These are phyloP conservation scores for Wallacemonas sp. DNA, from an alignment of 208 protist genomes.

Conservation along the genomic window DNA sequence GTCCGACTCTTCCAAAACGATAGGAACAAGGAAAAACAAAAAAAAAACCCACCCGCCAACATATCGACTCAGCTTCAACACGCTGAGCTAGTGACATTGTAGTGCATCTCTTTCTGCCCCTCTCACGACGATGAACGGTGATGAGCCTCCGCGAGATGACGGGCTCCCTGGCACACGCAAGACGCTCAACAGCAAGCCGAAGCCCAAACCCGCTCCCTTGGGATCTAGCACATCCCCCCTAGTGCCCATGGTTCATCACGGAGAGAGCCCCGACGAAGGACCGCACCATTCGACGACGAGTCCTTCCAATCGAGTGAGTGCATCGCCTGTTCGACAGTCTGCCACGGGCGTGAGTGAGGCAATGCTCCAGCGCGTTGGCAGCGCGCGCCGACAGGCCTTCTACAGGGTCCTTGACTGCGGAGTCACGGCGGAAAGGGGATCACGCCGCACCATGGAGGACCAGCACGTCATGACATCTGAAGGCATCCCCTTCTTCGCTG, in stretches of 20 bases:
- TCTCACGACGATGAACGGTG: neutral
- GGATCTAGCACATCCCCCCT: neutral
- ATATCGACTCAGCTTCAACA: no score
- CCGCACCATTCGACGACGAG: constrained; percentile 1
- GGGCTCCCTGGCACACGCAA: neutral
- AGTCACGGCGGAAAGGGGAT: constrained; percentile 79
- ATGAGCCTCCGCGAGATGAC: neutral
- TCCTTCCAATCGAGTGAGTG: neutral
- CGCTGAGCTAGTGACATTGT: no score
- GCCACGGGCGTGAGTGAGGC: neutral
- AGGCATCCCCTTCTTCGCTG: constrained; percentile 82
- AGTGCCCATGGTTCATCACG: constrained; percentile 2
- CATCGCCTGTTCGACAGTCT: neutral
- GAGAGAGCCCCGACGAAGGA: neutral
- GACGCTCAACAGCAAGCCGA: neutral
- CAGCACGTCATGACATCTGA: constrained; percentile 84
- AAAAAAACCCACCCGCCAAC: no score
- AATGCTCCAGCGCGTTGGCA: constrained; percentile 24
- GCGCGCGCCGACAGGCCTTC: constrained; percentile 34
- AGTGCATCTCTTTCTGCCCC: no score
- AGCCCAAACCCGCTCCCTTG: neutral
- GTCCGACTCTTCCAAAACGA: no score
- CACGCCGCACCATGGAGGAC: constrained; percentile 88
- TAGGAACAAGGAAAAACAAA: no score
- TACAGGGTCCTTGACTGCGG: constrained; percentile 78